Evolutionary conservation across 768 basidiomycete species (phyloP).

Genomic region (Pleurotus citrinopileatus): DNA sequence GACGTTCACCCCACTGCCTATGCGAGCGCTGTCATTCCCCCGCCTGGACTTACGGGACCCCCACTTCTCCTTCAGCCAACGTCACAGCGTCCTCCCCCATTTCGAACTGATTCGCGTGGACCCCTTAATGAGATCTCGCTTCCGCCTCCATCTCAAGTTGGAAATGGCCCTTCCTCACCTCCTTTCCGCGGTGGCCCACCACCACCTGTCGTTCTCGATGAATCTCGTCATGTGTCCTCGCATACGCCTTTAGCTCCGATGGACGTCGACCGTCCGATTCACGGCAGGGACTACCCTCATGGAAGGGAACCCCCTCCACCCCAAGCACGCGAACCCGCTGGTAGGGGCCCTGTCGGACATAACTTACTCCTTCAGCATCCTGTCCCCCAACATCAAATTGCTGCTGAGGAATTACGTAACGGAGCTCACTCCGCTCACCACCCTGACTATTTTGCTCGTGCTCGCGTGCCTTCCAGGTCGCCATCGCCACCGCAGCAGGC

Average conservation of each 20-base stretch:
- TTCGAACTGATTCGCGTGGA: conserved; percentile 68
- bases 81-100: conserved; percentile 44
- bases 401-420: conserved; percentile 49
- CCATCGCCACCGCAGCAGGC: conserved; percentile 52
- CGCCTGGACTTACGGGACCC: conserved; percentile 65
- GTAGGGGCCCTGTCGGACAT: conserved; percentile 55
- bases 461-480: conserved; percentile 49
- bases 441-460: conserved; percentile 56
- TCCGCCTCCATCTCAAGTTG: conserved; percentile 56
- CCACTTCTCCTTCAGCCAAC: conserved; percentile 60
- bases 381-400: conserved; percentile 55
- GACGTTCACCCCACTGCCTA: conserved; percentile 97
- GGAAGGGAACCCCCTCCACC: conserved; percentile 30
- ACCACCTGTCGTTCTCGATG: conserved; percentile 78
- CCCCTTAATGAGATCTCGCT: conserved; percentile 53
- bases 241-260: conserved; percentile 79
- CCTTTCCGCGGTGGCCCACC: conserved; percentile 85
- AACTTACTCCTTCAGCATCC: conserved; percentile 67
- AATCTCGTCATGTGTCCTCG: conserved; percentile 61
- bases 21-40: conserved; percentile 72
- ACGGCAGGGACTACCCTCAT: conserved; percentile 52
- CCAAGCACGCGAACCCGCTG: conserved; percentile 38
- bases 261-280: conserved; percentile 63
- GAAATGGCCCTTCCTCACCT: conserved; percentile 50
- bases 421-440: conserved; percentile 39